phyloP scores from a whole-genome alignment of 768 basidiomycete species.

The Chiua virens region DNA sequence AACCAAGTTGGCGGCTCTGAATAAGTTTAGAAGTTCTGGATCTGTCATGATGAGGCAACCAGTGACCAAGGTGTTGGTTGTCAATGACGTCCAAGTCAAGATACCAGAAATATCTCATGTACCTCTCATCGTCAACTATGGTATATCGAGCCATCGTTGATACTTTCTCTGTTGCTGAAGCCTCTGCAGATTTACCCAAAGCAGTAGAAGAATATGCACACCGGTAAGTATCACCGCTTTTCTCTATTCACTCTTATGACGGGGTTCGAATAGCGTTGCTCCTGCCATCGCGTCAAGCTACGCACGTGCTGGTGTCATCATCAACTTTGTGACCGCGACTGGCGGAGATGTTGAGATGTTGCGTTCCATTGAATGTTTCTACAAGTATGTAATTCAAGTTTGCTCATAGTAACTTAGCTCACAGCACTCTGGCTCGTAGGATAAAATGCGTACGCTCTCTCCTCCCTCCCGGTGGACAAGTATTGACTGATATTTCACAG shows the following conservation, averaged over 20 bases:
- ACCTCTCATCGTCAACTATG: conserved; percentile 94
- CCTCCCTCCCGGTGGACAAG: conserved; percentile 8
- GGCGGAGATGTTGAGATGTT: conserved; percentile 99
- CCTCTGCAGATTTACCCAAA: conserved; percentile 73
- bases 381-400: conserved; percentile 62
- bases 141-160: conserved; percentile 36
- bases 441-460: conserved; percentile 80
- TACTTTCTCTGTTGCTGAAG: conserved; percentile 7
- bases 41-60: conserved; percentile 64
- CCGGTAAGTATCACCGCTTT: conserved; percentile 50
- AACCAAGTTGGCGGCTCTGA: conserved; percentile 77
- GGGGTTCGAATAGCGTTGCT: conserved; percentile 56
- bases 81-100: conserved; percentile 94
- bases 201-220: conserved; percentile 98
- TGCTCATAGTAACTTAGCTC: conserved; percentile 6
- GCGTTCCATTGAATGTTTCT: conserved; percentile 97
- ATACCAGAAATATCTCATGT: conserved; percentile 86
- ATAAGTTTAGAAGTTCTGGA: conserved; percentile 70
- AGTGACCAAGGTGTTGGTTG: conserved; percentile 75
- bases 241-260: conserved; percentile 5
- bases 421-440: conserved; percentile 37
- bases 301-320: conserved; percentile 84
- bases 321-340: conserved; percentile 97
- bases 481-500: conserved; percentile 40
- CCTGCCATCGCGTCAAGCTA: conserved; percentile 84